These are phyloP conservation scores for Lentinus polychrous DNA, from an alignment of 1,284 basidiomycete species.

Conservation along the genomic window DNA sequence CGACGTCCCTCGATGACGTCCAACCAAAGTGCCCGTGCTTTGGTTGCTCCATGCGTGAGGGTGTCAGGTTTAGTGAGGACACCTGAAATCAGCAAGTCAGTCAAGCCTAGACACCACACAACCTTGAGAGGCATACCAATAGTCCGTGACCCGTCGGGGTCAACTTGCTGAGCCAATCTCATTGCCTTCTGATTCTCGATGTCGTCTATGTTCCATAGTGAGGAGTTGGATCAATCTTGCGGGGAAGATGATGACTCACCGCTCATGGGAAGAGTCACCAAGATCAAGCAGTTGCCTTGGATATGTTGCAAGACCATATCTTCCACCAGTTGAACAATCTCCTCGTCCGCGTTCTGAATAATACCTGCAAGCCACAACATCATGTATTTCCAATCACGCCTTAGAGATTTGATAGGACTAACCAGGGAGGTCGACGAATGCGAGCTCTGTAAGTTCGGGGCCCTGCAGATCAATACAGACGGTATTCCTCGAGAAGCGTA, in stretches of 20 bases:
- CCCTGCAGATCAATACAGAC: conserved; percentile 39
- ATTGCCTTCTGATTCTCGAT: conserved; percentile 58
- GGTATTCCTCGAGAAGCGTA: conserved; percentile 35
- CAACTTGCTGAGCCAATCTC: conserved; percentile 42
- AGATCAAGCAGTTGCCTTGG: conserved; percentile 36
- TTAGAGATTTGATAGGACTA: background rate
- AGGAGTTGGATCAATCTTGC: background rate
- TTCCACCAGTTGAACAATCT: conserved; percentile 38
- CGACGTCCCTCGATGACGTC: conserved; percentile 42
- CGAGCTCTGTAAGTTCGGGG: conserved; percentile 24
- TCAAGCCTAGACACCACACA: background rate
- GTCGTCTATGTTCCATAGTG: conserved; percentile 38
- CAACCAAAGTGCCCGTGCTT: conserved; percentile 38
- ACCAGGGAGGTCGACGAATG: conserved; percentile 17
- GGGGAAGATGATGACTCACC: conserved; percentile 28
- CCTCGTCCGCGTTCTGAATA: conserved; percentile 44
- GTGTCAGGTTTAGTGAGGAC: conserved; percentile 62
- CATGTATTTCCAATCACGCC: too few species aligned
- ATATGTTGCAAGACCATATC: conserved; percentile 42
- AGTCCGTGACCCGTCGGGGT: conserved; percentile 46
- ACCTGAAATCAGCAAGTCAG: conserved; percentile 27
- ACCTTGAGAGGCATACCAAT: conserved; percentile 41
- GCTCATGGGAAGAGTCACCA: conserved; percentile 56
- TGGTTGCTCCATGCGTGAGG: conserved; percentile 37
- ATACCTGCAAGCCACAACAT: conserved; percentile 33